Conservation (phyloP, 345 rosid species). For the Linum lewisii region DNA sequence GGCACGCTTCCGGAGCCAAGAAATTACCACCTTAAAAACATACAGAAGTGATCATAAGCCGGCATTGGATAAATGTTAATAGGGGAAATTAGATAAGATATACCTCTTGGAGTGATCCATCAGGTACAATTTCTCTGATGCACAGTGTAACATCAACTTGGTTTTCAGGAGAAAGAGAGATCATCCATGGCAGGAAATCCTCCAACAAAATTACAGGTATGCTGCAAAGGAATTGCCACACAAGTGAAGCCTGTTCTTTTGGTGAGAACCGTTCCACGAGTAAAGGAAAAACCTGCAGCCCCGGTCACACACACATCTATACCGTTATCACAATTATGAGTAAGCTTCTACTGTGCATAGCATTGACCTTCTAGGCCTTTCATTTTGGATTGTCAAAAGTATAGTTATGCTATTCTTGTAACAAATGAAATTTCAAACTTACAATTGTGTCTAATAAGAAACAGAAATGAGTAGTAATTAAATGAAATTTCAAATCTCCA, state of each 20-base stretch:
- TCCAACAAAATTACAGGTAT: conserved; percentile 55
- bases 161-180: conserved; percentile 36
- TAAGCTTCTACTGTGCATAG: not conserved
- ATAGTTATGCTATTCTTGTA: not conserved
- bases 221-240: conserved; percentile 58
- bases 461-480: no score
- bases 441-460: no score
- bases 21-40: conserved; percentile 42
- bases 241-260: conserved; percentile 47
- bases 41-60: conserved; percentile 16
- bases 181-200: conserved; percentile 60
- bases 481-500: no score
- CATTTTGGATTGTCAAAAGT: not conserved
- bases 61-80: conserved; percentile 2
- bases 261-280: conserved; percentile 44
- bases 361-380: not conserved
- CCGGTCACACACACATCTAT: conserved; percentile 1
- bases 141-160: conserved; percentile 28
- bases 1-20: conserved; percentile 34
- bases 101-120: conserved; percentile 59
- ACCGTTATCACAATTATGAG: not conserved
- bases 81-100: conserved; percentile 14
- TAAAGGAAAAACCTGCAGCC: conserved; percentile 58
- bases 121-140: conserved; percentile 34
- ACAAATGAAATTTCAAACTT: not conserved